Evolutionary conservation across 345 rosid genomes (phyloP), one percentile per base, ranked within the genome.

Genomic region (Citropsis articulata): DNA sequence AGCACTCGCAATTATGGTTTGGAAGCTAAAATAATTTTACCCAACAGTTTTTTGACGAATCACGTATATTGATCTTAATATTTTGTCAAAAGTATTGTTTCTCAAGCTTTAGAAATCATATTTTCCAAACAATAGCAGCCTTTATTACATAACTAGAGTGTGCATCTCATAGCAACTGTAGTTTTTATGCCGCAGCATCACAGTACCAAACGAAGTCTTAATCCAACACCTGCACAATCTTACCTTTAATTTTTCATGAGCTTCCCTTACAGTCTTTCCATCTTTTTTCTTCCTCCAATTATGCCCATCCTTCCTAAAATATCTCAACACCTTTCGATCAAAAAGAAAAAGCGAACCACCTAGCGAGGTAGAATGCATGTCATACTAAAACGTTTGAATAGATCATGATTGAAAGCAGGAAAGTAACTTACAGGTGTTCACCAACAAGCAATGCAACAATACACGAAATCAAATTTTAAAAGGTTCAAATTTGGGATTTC

Each of bases 301-400:
- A 84, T 92, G 98, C 4, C 93, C 98, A 81, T 94, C 98, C 86
- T 92, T 94, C 76, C 98, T 90, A 82, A 94, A 94, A 85, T 94
- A 94, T 85, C 98, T 89, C 76, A 94, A 81, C 75, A 87, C 96
- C 88, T 94, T 94, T 78, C 96, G 91, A 81, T 94, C 94, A 76
- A 92, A 94, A 62, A 94, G 94, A 86, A 95, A 93, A 50, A 95
- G 93, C 31, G 98, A 95, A 80, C 98, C 98, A 91, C 98, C 98
- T 95, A 75, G 38, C 60, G 82, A 65, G 67, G 76, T 72, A 79
- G 75, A 85, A 42, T 30, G 35, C 38, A 77, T 67, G 85, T 85
- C 78, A 84, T 77, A 40, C 50, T 19, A 59, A 18, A 61, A 66
- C 27, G 18, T 66, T 42, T 27, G 6, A 35, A 22, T 21, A 36